A percentile compares a stretch with the other conserved stretches of the same genome.
Evolutionary conservation across 176 grass and related monocot genomes (phyloP).

Genomic region (Triticum aestivum): DNA sequence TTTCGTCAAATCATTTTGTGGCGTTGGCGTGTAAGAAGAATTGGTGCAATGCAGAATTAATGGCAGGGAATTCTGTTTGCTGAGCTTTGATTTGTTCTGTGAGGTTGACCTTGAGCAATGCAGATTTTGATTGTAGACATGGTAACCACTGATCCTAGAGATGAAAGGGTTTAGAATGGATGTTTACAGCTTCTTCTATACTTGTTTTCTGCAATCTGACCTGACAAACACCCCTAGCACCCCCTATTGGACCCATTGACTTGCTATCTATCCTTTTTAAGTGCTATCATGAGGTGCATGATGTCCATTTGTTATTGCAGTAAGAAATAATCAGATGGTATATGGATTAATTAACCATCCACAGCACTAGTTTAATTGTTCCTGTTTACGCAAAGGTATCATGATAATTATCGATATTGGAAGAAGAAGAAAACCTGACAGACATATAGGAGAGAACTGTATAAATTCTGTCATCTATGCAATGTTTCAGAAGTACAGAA

Average conservation of each 20-base stretch:
- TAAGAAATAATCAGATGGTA: neutral
- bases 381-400: neutral
- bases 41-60: neutral
- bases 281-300: neutral
- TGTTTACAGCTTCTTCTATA: neutral
- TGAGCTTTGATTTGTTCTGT: neutral
- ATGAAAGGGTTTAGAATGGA: neutral
- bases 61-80: neutral
- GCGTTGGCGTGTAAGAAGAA: neutral
- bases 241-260: neutral
- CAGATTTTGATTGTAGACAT: constrained; percentile 17
- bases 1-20: neutral
- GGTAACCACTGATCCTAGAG: constrained; percentile 17
- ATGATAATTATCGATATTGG: no score
- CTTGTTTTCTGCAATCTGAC: neutral
- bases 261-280: neutral
- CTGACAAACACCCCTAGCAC: constrained; percentile 24
- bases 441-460: neutral
- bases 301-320: neutral
- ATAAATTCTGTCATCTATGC: neutral
- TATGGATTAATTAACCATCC: neutral
- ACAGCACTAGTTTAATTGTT: neutral
- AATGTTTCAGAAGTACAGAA: neutral
- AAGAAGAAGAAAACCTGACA: neutral
- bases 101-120: constrained; percentile 23